Evolutionary conservation across 345 rosid species (phyloP).

Genomic region (Psidium guajava): DNA sequence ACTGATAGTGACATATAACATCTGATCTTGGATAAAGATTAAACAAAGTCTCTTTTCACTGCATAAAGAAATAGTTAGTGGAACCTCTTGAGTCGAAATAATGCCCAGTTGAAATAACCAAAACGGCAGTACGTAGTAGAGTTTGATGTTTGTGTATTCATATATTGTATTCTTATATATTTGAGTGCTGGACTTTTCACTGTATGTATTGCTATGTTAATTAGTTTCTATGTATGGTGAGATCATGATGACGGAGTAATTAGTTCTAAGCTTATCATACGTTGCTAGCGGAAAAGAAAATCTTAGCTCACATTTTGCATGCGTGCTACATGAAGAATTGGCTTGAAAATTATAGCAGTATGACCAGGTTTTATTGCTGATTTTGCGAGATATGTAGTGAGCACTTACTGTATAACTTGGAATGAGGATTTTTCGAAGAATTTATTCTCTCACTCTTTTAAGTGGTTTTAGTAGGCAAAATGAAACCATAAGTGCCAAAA

Average conservation of each 20-base stretch:
- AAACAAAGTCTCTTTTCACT: background rate
- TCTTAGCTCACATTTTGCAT: background rate
- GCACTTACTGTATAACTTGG: background rate
- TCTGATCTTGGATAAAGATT: background rate
- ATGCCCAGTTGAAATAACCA: background rate
- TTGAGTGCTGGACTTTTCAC: background rate
- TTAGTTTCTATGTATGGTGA: too few species aligned
- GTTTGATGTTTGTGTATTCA: background rate
- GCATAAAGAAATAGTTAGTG: background rate
- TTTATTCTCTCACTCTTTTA: background rate
- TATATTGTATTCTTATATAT: background rate
- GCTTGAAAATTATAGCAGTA: background rate
- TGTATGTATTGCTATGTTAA: background rate
- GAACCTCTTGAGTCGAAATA: background rate
- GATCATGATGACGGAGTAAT: too few species aligned
- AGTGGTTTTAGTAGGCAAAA: too few species aligned
- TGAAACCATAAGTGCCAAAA: too few species aligned
- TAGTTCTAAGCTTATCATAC: too few species aligned
- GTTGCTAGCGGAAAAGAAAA: too few species aligned
- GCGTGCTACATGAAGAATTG: background rate
- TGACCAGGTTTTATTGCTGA: background rate
- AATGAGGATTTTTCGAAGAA: background rate
- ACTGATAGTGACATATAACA: background rate
- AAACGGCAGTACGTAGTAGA: background rate
- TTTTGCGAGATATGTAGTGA: background rate